These are phyloP conservation scores for Colletotrichum sansevieriae DNA, from an alignment of 2,329 filamentous ascomycete species.

Conservation along the genomic window DNA sequence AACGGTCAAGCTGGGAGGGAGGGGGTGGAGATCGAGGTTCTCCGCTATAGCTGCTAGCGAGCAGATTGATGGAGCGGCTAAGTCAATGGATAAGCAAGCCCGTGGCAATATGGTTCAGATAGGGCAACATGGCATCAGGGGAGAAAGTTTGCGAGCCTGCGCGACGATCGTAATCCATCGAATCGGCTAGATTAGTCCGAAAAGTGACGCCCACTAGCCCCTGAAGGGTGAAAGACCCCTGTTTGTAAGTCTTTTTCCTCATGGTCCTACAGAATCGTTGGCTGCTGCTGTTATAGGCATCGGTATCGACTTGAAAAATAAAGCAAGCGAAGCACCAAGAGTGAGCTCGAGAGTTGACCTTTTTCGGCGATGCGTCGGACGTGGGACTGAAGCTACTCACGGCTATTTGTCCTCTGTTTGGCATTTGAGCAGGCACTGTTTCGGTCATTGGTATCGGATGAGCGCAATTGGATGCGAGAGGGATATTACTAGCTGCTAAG, in stretches of 20 bases:
- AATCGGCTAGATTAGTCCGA: neutral
- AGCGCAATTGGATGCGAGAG: conserved; percentile 1
- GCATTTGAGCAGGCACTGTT: neutral
- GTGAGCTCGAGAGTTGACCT: no score
- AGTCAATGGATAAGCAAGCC: neutral
- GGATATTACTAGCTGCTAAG: neutral
- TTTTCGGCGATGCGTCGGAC: conserved; percentile 1
- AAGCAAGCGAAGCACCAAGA: no score
- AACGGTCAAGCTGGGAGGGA: neutral
- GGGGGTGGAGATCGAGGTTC: no score
- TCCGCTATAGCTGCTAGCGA: neutral
- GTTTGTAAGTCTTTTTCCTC: neutral
- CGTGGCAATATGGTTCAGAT: neutral
- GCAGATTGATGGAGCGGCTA: neutral
- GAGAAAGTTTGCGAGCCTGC: neutral
- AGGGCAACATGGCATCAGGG: neutral
- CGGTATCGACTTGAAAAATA: no score
- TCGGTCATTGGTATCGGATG: neutral
- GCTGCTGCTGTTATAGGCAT: no score
- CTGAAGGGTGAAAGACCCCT: neutral
- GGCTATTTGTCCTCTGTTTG: neutral
- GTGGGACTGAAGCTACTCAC: neutral
- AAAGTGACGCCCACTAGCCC: neutral
- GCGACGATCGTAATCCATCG: neutral
- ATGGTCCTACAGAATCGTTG: no score